Conservation (phyloP, 306 rosid genomes). For the Gynostemma pentaphyllum region DNA sequence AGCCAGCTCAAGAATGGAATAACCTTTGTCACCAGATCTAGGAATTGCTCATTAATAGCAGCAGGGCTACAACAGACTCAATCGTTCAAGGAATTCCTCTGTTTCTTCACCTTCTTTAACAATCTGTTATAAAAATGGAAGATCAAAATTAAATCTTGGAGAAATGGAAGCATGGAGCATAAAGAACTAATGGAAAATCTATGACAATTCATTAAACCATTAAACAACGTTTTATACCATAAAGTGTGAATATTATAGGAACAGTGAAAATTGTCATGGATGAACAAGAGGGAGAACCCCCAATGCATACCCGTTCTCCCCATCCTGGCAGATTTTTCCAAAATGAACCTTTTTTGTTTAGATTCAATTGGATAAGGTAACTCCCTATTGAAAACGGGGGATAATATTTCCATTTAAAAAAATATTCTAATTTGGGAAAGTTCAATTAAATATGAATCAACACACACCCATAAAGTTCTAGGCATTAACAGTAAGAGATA, state of each 20-base stretch:
- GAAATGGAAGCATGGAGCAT: too few species aligned
- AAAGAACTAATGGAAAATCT: neutral
- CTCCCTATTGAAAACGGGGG: neutral
- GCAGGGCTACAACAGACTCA: constrained; percentile 42
- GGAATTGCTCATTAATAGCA: constrained; percentile 20
- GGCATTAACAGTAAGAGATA: neutral
- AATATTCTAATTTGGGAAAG: neutral
- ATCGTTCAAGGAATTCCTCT: constrained; percentile 43
- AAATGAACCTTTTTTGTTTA: neutral
- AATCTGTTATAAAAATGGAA: constrained; percentile 27
- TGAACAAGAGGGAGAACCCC: neutral
- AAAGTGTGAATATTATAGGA: neutral
- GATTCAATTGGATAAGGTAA: neutral
- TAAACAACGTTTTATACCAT: neutral
- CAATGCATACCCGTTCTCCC: neutral
- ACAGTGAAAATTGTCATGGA: neutral
- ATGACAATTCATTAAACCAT: neutral
- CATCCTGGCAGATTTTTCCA: neutral
- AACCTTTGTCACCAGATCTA: constrained; percentile 17
- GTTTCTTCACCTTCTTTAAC: constrained; percentile 80
- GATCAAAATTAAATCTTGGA: constrained; percentile 8
- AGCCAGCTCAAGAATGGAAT: constrained; percentile 20
- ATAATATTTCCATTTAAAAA: neutral
- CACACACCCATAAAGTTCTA: neutral
- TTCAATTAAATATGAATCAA: neutral